These are phyloP conservation scores for carrot (Daucus carota) DNA, from an alignment of 129 eudicot species.

Conservation along the genomic window DH1_v3.0 NC_030381.2:1071001-1071500, in stretches of 20 bases:
- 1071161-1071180: conserved; percentile 64
- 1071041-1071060: conserved; percentile 44
- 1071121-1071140: conserved; percentile 69
- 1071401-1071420: conserved; percentile 23
- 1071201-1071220: conserved; percentile 64
- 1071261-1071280: conserved; percentile 41
- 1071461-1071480: conserved; percentile 18
- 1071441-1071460: conserved; percentile 13
- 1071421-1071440: conserved; percentile 23
- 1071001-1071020: conserved; percentile 26
- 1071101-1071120: conserved; percentile 57
- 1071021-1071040: conserved; percentile 50
- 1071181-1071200: conserved; percentile 63
- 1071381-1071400: conserved; percentile 28
- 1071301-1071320: conserved; percentile 63
- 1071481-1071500: conserved; percentile 24
- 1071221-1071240: conserved; percentile 48
- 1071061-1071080: conserved; percentile 52
- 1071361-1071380: conserved; percentile 38
- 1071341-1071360: conserved; percentile 37
- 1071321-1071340: conserved; percentile 35
- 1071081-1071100: conserved; percentile 63
- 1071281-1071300: conserved; percentile 65
- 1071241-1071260: conserved; percentile 50
- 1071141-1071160: conserved; percentile 76